Percentiles rank a stretch among this genome's conserved stretches.
phyloP scores from a whole-genome alignment of 208 protist species.

The Wallacemonas sp. region DNA sequence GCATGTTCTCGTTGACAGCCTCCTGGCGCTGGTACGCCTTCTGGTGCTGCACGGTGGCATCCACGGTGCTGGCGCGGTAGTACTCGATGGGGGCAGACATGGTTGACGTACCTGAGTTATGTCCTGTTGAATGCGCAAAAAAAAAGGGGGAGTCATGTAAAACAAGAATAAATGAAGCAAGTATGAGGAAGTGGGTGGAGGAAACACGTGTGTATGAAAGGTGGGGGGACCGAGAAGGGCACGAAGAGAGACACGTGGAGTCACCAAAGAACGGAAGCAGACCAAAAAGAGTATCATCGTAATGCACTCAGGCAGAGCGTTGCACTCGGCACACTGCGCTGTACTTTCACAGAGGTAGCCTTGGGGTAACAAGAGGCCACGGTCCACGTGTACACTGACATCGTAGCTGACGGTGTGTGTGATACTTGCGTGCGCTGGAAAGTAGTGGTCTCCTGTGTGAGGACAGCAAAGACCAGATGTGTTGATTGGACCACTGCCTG shows the following conservation, averaged over 20 bases:
- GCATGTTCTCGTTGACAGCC: slow-evolving; percentile 90
- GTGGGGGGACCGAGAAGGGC: slow-evolving; percentile 1
- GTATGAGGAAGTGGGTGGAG: not conserved
- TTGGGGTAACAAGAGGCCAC: no score
- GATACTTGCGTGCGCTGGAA: no score
- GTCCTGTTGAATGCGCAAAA: slow-evolving; percentile 15
- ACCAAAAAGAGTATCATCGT: not conserved
- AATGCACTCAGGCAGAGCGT: no score
- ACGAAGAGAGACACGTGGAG: slow-evolving; percentile 2
- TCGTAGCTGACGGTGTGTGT: no score
- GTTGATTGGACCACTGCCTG: no score
- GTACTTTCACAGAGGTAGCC: no score
- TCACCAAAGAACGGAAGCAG: slow-evolving; percentile 15
- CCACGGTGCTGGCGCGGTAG: slow-evolving; percentile 66
- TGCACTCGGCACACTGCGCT: no score
- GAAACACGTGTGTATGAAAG: no score
- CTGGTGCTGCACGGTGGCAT: slow-evolving; percentile 89
- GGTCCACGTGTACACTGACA: no score
- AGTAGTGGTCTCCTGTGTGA: no score
- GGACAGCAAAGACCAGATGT: no score
- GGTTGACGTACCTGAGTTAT: slow-evolving; percentile 10
- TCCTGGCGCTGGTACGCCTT: slow-evolving; percentile 93
- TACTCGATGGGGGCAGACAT: slow-evolving; percentile 62
- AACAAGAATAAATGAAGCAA: not conserved
- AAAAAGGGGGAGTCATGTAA: not conserved